Evolutionary conservation across 805 yeast genomes (phyloP).

Genomic region (Pichia deserticola): DNA sequence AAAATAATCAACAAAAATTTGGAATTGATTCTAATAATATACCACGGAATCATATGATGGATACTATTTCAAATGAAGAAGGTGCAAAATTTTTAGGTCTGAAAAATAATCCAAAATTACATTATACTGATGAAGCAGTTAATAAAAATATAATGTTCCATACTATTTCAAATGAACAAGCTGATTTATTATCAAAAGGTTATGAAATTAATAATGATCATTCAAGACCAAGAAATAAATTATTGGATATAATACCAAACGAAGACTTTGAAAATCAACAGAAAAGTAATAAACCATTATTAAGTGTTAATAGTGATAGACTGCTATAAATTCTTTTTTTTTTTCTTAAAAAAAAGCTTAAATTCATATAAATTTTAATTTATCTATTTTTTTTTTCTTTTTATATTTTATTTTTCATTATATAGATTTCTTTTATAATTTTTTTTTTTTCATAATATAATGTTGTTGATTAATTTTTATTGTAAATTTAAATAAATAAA

Average conservation of each 20-base stretch:
- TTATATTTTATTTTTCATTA: no score
- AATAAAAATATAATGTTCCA: conserved; percentile 1
- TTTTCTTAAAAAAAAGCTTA: no score
- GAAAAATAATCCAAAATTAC: not conserved
- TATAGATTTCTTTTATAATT: no score
- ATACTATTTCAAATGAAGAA: conserved; percentile 11
- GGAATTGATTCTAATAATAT: conserved; percentile 4
- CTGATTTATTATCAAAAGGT: not conserved
- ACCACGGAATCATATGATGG: conserved; percentile 14
- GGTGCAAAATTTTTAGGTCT: conserved; percentile 1
- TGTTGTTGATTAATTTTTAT: no score
- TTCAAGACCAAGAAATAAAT: conserved; percentile 1
- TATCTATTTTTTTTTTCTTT: no score
- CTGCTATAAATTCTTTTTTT: no score
- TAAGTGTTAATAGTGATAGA: no score
- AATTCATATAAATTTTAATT: no score
- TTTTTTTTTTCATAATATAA: no score
- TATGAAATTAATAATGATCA: not conserved
- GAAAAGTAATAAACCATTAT: no score
- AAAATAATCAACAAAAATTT: conserved; percentile 9
- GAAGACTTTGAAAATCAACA: not conserved
- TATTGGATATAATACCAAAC: conserved; percentile 7
- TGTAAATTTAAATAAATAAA: no score
- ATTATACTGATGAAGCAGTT: not conserved
- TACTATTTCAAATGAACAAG: conserved; percentile 7